Conservation (phyloP, 176 grass and related monocot species). For the Bonia amplexicaulis region DNA sequence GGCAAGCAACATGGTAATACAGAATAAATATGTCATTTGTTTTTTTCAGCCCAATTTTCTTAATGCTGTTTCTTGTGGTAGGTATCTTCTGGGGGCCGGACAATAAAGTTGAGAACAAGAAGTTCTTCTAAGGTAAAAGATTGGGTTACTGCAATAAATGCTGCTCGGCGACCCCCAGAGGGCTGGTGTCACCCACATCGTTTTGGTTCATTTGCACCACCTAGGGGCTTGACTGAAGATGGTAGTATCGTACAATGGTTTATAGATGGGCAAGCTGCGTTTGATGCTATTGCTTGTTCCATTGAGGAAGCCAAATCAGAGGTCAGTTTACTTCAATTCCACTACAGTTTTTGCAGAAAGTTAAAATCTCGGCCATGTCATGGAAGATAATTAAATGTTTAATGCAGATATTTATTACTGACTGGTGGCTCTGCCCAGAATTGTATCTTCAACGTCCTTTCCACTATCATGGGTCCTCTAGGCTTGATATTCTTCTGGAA, state of each 20-base stretch:
- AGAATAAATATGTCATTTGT: not conserved
- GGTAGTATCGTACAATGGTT: constrained; percentile 78
- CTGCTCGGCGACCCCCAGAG: constrained; percentile 51
- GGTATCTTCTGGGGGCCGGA: constrained; percentile 62
- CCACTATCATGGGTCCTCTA: constrained; percentile 45
- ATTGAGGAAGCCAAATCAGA: constrained; percentile 83
- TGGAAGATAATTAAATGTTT: constrained; percentile 24
- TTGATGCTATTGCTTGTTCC: constrained; percentile 78
- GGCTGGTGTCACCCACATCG: constrained; percentile 76
- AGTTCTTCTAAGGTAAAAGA: constrained; percentile 63
- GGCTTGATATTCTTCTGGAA: constrained; percentile 77
- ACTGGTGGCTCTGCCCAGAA: constrained; percentile 93
- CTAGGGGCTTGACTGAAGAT: constrained; percentile 68
- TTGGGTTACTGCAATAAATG: constrained; percentile 78
- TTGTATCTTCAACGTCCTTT: constrained; percentile 76
- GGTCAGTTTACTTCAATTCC: constrained; percentile 34
- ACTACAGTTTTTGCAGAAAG: not conserved
- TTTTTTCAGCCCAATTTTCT: not conserved
- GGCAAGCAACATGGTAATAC: not conserved
- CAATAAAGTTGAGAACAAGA: constrained; percentile 59
- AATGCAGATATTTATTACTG: constrained; percentile 89
- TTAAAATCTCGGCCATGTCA: not conserved
- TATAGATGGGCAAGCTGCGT: constrained; percentile 68
- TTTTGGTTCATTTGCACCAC: constrained; percentile 80
- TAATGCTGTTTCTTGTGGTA: constrained; percentile 15